Percentiles rank a stretch among this genome's conserved stretches.
These are phyloP conservation scores for Penicillium verrucosum DNA, from an alignment of 2,329 filamentous ascomycete genomes.

Conservation along the genomic window DNA sequence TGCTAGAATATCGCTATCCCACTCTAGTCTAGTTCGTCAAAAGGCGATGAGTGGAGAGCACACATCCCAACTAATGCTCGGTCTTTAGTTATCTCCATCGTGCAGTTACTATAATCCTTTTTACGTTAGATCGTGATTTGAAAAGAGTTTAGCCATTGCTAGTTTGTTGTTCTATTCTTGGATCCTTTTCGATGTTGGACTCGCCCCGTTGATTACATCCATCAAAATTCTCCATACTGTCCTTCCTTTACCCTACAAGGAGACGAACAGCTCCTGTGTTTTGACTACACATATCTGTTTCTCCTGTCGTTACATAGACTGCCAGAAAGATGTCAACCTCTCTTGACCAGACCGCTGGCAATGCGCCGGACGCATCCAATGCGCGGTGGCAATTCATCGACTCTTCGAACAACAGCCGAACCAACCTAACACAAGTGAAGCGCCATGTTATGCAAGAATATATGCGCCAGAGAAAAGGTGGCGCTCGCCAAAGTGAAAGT, in stretches of 20 bases:
- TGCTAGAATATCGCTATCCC: constrained; percentile 1
- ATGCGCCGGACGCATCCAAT: constrained; percentile 8
- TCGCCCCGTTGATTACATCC: not conserved
- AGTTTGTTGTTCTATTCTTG: not conserved
- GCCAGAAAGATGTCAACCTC: constrained; percentile 16
- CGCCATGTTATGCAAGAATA: constrained; percentile 46
- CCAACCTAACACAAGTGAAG: constrained; percentile 41
- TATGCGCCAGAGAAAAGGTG: constrained; percentile 37
- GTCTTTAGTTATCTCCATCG: not conserved
- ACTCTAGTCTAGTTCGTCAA: constrained; percentile 2
- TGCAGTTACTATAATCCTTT: not conserved
- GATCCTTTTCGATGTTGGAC: not conserved
- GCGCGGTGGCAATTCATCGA: constrained; percentile 43
- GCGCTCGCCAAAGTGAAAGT: constrained; percentile 15
- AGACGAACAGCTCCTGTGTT: not conserved
- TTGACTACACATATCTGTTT: not conserved
- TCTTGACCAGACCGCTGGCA: not conserved
- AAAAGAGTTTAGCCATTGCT: no score
- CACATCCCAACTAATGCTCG: not conserved
- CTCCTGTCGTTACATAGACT: not conserved
- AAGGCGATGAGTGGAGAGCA: not conserved
- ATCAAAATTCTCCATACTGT: not conserved
- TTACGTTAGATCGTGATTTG: not conserved
- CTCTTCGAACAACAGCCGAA: constrained; percentile 34
- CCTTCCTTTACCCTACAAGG: not conserved